These are phyloP conservation scores for Blastomyces parvus DNA, from an alignment of 2,329 filamentous ascomycete genomes.

Conservation along the genomic window DNA sequence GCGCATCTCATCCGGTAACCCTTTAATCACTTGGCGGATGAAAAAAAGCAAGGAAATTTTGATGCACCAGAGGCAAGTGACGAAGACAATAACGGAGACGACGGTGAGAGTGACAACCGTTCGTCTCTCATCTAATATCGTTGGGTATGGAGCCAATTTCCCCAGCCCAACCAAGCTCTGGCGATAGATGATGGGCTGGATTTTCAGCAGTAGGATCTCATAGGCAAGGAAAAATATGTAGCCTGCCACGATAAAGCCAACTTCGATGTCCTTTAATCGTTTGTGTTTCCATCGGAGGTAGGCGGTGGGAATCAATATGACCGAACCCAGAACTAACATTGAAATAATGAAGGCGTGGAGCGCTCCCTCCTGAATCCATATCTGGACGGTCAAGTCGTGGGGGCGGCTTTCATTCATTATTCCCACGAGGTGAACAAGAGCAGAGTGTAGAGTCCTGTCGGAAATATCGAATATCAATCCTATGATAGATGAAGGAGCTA, in stretches of 20 bases:
- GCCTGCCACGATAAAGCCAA: not conserved
- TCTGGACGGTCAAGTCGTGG: not conserved
- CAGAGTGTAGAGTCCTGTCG: not conserved
- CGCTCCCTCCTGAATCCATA: not conserved
- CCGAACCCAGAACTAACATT: not conserved
- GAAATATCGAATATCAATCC: not conserved
- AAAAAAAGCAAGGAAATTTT: not conserved
- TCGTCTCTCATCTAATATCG: not conserved
- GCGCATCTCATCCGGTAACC: slow-evolving; percentile 1
- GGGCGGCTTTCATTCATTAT: not conserved
- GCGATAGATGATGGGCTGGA: not conserved
- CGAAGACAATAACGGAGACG: not conserved
- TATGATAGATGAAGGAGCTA: not conserved
- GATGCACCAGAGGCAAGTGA: not conserved
- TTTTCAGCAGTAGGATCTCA: not conserved
- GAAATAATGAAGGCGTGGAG: not conserved
- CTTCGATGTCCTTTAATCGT: not conserved
- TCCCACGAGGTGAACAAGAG: not conserved
- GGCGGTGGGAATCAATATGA: not conserved
- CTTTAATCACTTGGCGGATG: not conserved
- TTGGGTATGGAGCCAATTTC: not conserved
- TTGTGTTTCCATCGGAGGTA: not conserved
- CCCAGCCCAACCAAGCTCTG: not conserved
- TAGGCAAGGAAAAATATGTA: not conserved
- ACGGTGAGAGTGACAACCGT: not conserved